Base-by-base conservation (phyloP, 1,284 basidiomycete species). In the Pascua guehoae region DNA sequence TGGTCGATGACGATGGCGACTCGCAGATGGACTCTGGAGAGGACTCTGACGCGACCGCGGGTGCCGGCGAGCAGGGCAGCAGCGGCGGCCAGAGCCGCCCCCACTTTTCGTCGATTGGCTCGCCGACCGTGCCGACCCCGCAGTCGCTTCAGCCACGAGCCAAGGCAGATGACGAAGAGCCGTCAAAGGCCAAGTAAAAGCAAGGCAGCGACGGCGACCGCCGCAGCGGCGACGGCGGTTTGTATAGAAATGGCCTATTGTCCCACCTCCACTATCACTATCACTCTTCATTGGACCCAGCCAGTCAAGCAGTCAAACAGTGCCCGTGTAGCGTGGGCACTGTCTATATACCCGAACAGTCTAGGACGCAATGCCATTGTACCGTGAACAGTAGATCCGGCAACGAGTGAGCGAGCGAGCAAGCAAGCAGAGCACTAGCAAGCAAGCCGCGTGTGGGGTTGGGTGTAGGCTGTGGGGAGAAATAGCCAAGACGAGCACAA, bases 31-130 rank as follows among this genome's bases (percentile, higher is more conserved):
- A 75, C 2, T 85, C 84, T 9, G 81, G 81, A 32, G 73, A 72
- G 40, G 70, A 76, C 39, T 85, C 81, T 1, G 83, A 82, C n/a
- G 74, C 83, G 2, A 88, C 85, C 9, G 77, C 88, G 61, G 74
- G 51, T 14, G 56, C 58, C 5, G 37, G 39, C 17, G 57, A 59
- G 39, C 18, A 42, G 17, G 38, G 16, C 56, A 32, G 18, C 53
- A 36, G 63, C 66, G 9, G 54, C 67, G 7, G 32, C 47, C 12
- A 17, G 17, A 2, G 36, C 56, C 14, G 24, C 24, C 67, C 71
- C 1, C 50, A 60, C 1, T 73, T 73, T 57, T 69, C 68, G 5
- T 72, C 73, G 7, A 70, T 73, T 47, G 73, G 73, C 7, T 73
- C 71, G 16, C 71, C 73, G 1, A 60, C 62, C 8, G 70, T 72